Conservation (phyloP, 164 flowering plant genomes). For the Annona cherimola region DNA sequence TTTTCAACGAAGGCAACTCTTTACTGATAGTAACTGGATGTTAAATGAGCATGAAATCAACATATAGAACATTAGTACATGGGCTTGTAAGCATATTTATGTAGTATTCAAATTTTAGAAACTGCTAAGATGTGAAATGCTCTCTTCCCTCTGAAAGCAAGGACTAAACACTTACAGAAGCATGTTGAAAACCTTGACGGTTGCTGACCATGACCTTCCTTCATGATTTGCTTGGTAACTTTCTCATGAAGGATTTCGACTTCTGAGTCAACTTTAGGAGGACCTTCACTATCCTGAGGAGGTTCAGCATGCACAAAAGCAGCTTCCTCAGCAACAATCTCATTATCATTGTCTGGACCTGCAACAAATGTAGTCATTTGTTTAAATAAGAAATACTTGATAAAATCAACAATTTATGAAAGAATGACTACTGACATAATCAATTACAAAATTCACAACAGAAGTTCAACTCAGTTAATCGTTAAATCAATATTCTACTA, state of each 20-base stretch:
- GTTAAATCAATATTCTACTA: background rate
- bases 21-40: too few relatives aligned
- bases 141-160: background rate
- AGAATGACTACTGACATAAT: background rate
- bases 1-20: too few relatives aligned
- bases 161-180: slow-evolving; percentile 56
- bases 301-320: slow-evolving; percentile 65
- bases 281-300: slow-evolving; percentile 51
- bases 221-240: slow-evolving; percentile 84
- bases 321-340: slow-evolving; percentile 55
- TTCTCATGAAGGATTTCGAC: slow-evolving; percentile 74
- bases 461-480: background rate
- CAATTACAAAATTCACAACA: background rate
- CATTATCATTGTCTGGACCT: slow-evolving; percentile 49
- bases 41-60: too few relatives aligned
- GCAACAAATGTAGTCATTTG: background rate
- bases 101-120: background rate
- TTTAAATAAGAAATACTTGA: background rate
- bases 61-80: background rate
- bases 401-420: background rate
- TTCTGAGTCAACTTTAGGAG: slow-evolving; percentile 67
- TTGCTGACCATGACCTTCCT: slow-evolving; percentile 87
- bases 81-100: background rate
- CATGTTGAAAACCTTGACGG: slow-evolving; percentile 86
- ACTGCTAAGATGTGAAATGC: background rate